Evolutionary conservation across 768 basidiomycete species (phyloP), one percentile per base, ranked within the genome.

Genomic region (Plicaturopsis crispa): DNA sequence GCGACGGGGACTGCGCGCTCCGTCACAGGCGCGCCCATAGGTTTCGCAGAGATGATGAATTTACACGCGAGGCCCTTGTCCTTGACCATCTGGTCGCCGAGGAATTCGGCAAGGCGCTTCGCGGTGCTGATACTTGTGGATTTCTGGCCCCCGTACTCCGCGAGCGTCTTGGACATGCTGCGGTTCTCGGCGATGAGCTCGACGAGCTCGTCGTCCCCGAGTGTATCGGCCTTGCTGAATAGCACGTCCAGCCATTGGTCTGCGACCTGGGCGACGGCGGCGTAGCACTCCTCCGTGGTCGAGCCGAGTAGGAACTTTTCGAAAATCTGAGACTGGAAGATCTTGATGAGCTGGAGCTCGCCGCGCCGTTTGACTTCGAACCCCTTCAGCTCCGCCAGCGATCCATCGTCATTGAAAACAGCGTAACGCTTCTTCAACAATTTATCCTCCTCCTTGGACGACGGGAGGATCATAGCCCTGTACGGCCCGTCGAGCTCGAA

Each of bases 401-500:
- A 84, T 1, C 94, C 93, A 50, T 99, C 94, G 45, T 93, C 90
- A 50, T 98, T 94, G 67, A 98, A 98, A 6, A 99, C 96, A 5
- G 96, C 96, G 51, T 98, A 99, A 35, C 96, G 85, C 61, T 99
- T 99, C 69, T 99, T 99, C 50, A 99, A 65, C 39, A 99, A 58
- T 55, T 98, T 99, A 58, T 98, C 96, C 59, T 99, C 96, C 61
- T 99, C 96, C 56, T 99, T 99, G 1, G 96, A 98, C 1, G 92
- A 94, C 2, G 96, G 96, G 10, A 99, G 73, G 50, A 98, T 97
- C 96, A 99, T 98, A 5, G 96, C 96, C 48, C 80, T 89, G 67
- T 98, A 99, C 1, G 96, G 96, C 2, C 96, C 96, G 49, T 99
- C 94, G 43, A 99, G 72, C 60, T 99, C 94, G 65, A 99, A 98